Percentiles rank a stretch among this genome's conserved stretches.
Evolutionary conservation across 345 rosid species (phyloP).

Genomic region (Erodium maritimum): DNA sequence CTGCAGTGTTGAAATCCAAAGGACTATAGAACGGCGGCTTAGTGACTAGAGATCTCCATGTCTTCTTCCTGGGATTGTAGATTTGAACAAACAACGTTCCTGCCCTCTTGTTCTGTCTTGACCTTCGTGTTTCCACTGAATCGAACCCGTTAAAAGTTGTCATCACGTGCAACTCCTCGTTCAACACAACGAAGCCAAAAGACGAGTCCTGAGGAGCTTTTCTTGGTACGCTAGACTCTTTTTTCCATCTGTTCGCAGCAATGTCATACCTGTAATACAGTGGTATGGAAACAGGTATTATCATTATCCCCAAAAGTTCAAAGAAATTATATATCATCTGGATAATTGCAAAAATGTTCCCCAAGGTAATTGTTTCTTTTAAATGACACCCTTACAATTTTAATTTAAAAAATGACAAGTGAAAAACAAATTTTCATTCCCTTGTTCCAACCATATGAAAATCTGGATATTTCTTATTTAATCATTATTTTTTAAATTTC

Average conservation of each 20-base stretch:
- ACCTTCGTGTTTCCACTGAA: constrained; percentile 28
- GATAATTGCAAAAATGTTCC: not conserved
- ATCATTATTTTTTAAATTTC: too few relatives aligned
- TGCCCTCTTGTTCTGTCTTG: constrained; percentile 35
- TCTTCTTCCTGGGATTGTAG: constrained; percentile 57
- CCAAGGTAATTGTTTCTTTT: too few relatives aligned
- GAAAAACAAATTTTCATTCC: too few relatives aligned
- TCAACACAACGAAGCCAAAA: constrained; percentile 50
- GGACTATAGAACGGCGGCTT: constrained; percentile 41
- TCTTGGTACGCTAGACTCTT: constrained; percentile 50
- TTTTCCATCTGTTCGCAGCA: constrained; percentile 45
- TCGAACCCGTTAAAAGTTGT: constrained; percentile 32
- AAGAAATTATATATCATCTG: too few relatives aligned
- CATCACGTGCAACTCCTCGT: constrained; percentile 63
- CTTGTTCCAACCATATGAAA: too few relatives aligned
- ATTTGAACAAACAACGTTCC: constrained; percentile 51
- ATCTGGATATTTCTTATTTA: too few relatives aligned
- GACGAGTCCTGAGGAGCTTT: constrained; percentile 31
- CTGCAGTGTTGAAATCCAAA: constrained; percentile 53
- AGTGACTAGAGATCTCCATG: constrained; percentile 49
- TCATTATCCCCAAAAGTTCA: not conserved
- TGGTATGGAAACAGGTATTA: not conserved
- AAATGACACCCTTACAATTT: too few relatives aligned
- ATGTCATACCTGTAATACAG: constrained; percentile 45
- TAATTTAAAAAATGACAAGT: too few relatives aligned